A percentile compares a stretch with the other conserved stretches of the same genome.
Conservation (phyloP, 23 red algal species). For the Agarophyton chilense region DNA sequence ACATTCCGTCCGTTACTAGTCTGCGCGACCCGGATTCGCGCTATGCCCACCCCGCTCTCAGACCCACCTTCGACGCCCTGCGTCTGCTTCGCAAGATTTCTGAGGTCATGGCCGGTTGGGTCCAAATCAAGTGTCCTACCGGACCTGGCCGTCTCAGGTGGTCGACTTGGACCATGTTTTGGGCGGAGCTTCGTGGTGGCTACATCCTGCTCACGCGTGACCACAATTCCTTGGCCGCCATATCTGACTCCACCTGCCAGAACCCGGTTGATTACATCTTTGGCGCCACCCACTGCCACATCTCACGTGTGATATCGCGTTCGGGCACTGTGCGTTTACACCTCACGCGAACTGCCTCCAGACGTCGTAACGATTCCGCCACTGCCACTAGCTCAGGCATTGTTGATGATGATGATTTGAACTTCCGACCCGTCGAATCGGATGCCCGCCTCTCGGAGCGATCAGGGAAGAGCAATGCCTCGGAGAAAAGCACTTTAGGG, state of each 20-base stretch:
- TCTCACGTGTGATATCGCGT: not conserved
- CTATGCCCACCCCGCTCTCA: constrained; percentile 42
- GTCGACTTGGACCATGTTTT: constrained; percentile 60
- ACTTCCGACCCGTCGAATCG: not conserved
- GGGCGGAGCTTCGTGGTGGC: constrained; percentile 60
- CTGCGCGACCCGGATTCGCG: constrained; percentile 24
- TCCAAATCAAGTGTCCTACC: constrained; percentile 33
- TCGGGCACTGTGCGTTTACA: constrained; percentile 43
- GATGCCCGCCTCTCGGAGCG: constrained; percentile 34
- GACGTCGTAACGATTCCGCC: constrained; percentile 27
- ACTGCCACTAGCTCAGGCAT: constrained; percentile 21
- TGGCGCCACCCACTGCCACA: constrained; percentile 44
- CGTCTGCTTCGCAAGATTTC: constrained; percentile 56
- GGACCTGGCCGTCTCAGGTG: constrained; percentile 19
- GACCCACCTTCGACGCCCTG: constrained; percentile 62
- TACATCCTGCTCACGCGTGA: constrained; percentile 48
- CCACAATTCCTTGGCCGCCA: constrained; percentile 24
- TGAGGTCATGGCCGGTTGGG: constrained; percentile 68
- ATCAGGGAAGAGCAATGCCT: not conserved
- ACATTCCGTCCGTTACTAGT: constrained; percentile 5
- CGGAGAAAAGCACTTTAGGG: not conserved
- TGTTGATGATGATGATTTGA: constrained; percentile 29
- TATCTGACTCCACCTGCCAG: not conserved
- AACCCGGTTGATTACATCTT: constrained; percentile 56
- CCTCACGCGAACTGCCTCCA: constrained; percentile 27